Evolutionary conservation across 768 basidiomycete genomes (phyloP), one percentile per base, ranked within the genome.

Genomic region (Trametes cubensis): DNA sequence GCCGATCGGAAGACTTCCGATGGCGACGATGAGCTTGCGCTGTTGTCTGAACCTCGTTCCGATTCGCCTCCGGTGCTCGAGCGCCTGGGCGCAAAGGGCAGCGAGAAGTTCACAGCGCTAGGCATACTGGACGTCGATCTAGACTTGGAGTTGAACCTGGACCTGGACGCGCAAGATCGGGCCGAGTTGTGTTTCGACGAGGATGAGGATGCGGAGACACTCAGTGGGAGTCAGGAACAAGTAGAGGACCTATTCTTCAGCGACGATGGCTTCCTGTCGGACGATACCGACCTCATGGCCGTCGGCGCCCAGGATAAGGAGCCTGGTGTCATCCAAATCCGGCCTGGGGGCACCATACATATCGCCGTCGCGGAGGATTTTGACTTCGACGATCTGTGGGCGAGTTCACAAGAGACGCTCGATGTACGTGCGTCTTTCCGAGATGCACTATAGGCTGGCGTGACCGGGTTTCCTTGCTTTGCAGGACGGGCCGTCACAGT

Each of bases 401-500:
- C 38, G 21, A 64, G 58, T 47, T 64, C 58, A 21, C 58, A 64
- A 34, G 55, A 53, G 18, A 64, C 62, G 17, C 58, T 64, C 7
- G 58, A 64, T n/a, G 62, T 64, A 50, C 28, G 57, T 52, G 34
- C 42, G 40, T 45, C 30, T 14, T 26, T 18, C 34, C 10, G 34
- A 34, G 34, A 6, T 34, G 11, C 34, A 10, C 6, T 34, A 34
- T 34, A 34, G 34, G 34, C 34, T 34, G 34, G 34, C 34, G 46
- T 23, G 20, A 48, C 56, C 15, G 10, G 23, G 17, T 14, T 6
- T 28, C 18, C 39, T 21, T 53, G 25, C 40, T 38, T 21, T 50
- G 21, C 52, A 62, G 61, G 55, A 62, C 41, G 34, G 41, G 14
- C 23, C 45, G 28, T 57, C 44, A 18, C 49, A 58, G n/a, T 51